Conservation (phyloP, 2,329 filamentous ascomycete species). For the Penicillium sp. region DNA sequence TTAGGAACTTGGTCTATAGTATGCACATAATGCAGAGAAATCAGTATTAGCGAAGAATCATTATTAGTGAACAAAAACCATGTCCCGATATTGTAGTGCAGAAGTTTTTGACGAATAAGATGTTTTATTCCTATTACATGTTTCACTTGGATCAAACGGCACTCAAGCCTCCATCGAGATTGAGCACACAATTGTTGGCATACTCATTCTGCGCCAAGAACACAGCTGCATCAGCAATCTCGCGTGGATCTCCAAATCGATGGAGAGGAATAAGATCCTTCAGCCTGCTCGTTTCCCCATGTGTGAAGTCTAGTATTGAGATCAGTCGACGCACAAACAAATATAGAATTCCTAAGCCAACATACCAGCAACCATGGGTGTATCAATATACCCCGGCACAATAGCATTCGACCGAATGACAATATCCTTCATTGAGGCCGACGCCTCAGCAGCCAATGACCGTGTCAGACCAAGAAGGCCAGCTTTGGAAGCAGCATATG, state of each 20-base stretch:
- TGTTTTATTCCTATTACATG: background rate
- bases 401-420: constrained; percentile 75
- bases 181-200: constrained; percentile 82
- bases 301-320: constrained; percentile 43
- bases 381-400: constrained; percentile 78
- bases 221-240: constrained; percentile 77
- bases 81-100: background rate
- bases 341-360: background rate
- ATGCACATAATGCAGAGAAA: background rate
- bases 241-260: constrained; percentile 65
- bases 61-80: background rate
- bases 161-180: constrained; percentile 80
- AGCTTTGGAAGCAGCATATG: constrained; percentile 78
- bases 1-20: background rate
- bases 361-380: constrained; percentile 72
- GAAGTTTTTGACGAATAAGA: background rate
- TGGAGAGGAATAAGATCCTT: constrained; percentile 58
- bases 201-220: constrained; percentile 78
- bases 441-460: constrained; percentile 35
- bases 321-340: background rate
- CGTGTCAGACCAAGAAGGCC: constrained; percentile 64
- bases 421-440: constrained; percentile 57
- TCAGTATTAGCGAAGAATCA: background rate
- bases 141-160: constrained; percentile 48
- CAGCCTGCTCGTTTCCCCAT: constrained; percentile 28